phyloP scores from a whole-genome alignment of 768 basidiomycete genomes.

The Auricularia cornea region DNA sequence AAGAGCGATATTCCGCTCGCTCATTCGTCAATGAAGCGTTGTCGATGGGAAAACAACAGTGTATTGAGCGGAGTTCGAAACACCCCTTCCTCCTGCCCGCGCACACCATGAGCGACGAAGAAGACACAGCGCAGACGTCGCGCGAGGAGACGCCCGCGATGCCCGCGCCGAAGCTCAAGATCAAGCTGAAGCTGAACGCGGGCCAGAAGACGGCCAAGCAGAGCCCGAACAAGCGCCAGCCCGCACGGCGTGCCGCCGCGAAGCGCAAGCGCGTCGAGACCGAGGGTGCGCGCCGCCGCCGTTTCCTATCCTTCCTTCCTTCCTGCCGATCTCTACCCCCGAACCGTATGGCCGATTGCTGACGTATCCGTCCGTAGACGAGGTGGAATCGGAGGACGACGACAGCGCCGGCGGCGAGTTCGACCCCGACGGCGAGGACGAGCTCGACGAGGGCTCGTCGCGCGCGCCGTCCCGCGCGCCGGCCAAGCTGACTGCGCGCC shows the following conservation, averaged over 20 bases:
- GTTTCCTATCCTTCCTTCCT: neutral
- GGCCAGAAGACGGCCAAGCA: constrained; percentile 11
- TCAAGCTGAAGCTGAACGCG: constrained; percentile 44
- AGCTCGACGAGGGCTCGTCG: neutral
- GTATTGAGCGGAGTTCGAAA: too few species aligned
- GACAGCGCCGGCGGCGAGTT: constrained; percentile 33
- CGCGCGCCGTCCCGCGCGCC: constrained; percentile 1
- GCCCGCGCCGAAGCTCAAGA: constrained; percentile 40
- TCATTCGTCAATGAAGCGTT: too few species aligned
- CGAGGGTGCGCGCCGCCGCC: neutral
- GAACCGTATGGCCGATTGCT: too few species aligned
- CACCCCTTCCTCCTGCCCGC: too few species aligned
- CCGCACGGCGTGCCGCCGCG: constrained; percentile 6
- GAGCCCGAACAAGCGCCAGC: constrained; percentile 8
- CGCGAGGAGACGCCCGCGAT: constrained; percentile 16
- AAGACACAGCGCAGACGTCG: too few species aligned
- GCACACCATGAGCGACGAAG: too few species aligned
- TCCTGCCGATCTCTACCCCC: too few species aligned
- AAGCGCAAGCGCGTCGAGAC: neutral
- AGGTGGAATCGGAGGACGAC: constrained; percentile 35
- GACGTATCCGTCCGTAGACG: constrained; percentile 14
- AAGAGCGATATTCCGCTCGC: too few species aligned
- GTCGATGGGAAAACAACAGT: too few species aligned
- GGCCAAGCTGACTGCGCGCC: constrained; percentile 35
- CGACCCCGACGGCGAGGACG: constrained; percentile 32